phyloP scores from a whole-genome alignment of 2,329 filamentous ascomycete genomes.

The Aciculosporium take region DNA sequence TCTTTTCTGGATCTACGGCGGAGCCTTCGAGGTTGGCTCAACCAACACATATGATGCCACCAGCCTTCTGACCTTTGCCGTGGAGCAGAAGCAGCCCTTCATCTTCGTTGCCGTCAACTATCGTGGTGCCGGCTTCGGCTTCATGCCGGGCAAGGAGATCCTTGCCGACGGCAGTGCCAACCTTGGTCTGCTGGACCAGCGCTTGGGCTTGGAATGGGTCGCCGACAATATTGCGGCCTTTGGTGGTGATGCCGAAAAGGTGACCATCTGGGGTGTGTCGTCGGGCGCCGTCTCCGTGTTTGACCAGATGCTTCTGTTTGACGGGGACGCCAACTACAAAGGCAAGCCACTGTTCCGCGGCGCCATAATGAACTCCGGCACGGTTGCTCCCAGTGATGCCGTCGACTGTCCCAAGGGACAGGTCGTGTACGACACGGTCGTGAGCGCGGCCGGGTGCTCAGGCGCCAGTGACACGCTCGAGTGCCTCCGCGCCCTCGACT shows the following conservation, averaged over 20 bases:
- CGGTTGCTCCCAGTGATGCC: constrained; percentile 33
- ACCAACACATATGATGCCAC: constrained; percentile 1
- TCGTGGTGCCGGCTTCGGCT: constrained; percentile 3
- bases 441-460: not conserved
- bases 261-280: constrained; percentile 47
- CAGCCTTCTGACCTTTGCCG: constrained; percentile 23
- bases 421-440: constrained; percentile 1
- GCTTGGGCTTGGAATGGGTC: constrained; percentile 43
- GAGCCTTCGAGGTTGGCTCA: constrained; percentile 1
- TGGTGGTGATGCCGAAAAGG: constrained; percentile 45
- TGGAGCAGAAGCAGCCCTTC: constrained; percentile 11
- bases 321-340: constrained; percentile 42
- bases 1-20: constrained; percentile 18
- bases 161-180: constrained; percentile 46
- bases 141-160: constrained; percentile 1
- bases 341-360: constrained; percentile 3
- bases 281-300: constrained; percentile 42
- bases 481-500: constrained; percentile 30
- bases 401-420: not conserved
- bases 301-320: constrained; percentile 35
- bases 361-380: constrained; percentile 5
- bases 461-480: constrained; percentile 24
- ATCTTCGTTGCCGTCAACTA: constrained; percentile 3
- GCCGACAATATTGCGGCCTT: constrained; percentile 48
- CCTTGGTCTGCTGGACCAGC: constrained; percentile 42